These are phyloP conservation scores for Trichothecium sympodiale DNA, from an alignment of 2,329 filamentous ascomycete genomes.

Conservation along the genomic window DNA sequence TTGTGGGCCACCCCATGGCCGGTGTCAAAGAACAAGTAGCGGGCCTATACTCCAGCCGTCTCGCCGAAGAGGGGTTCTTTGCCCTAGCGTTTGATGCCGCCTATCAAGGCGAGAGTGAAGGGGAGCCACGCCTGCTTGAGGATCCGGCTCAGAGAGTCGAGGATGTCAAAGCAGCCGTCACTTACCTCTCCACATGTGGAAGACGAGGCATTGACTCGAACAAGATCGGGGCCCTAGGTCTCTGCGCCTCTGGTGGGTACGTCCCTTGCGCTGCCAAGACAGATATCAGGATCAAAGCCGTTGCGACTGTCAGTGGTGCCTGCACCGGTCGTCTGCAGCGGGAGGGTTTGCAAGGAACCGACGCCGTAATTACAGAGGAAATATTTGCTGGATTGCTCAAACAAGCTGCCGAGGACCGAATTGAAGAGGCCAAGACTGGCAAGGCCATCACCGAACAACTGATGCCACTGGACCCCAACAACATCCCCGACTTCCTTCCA, in stretches of 20 bases:
- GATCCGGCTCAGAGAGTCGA: conserved; percentile 24
- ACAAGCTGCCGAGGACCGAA: background rate
- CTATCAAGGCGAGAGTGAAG: conserved; percentile 23
- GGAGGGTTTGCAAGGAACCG: conserved; percentile 1
- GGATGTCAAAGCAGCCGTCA: conserved; percentile 22
- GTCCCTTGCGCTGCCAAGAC: conserved; percentile 19
- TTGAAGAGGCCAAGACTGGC: too few relatives aligned
- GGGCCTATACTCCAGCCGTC: conserved; percentile 17
- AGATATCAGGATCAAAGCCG: conserved; percentile 24
- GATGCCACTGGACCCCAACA: too few relatives aligned
- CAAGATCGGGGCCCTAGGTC: conserved; percentile 24
- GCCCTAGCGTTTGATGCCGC: conserved; percentile 22
- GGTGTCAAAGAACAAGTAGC: conserved; percentile 27
- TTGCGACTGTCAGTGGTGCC: conserved; percentile 18
- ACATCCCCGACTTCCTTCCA: too few relatives aligned
- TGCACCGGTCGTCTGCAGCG: conserved; percentile 18
- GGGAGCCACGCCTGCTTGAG: conserved; percentile 23
- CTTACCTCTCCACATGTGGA: too few relatives aligned
- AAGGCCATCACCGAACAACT: too few relatives aligned
- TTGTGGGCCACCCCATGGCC: conserved; percentile 18
- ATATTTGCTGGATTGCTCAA: background rate
- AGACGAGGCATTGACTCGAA: conserved; percentile 18
- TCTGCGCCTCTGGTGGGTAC: conserved; percentile 27
- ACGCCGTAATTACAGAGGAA: too few relatives aligned
- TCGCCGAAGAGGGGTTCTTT: conserved; percentile 20